phyloP scores from a whole-genome alignment of 2,329 filamentous ascomycete species.

The Monosporascus sp. region DNA sequence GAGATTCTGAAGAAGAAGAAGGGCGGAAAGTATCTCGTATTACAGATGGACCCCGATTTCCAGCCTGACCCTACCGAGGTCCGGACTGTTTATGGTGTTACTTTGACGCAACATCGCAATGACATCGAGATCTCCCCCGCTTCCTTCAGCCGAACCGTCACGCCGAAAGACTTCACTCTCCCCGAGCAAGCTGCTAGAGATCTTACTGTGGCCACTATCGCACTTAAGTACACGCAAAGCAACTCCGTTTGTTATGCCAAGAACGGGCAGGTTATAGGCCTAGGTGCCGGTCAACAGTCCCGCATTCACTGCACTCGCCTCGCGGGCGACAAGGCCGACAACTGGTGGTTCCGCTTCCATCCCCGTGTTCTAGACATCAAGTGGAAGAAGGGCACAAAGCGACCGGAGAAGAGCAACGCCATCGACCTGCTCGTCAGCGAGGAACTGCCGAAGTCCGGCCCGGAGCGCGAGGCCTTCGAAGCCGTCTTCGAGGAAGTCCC shows the following conservation, averaged over 20 bases:
- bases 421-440: constrained; percentile 94
- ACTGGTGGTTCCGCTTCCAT: constrained; percentile 99
- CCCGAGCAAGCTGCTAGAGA: constrained; percentile 81
- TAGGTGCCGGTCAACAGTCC: constrained; percentile 94
- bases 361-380: constrained; percentile 79
- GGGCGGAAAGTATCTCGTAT: constrained; percentile 90
- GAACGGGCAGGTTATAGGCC: constrained; percentile 87
- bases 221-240: constrained; percentile 97
- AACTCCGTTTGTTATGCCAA: constrained; percentile 98
- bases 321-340: constrained; percentile 96
- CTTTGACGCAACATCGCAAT: constrained; percentile 85
- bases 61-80: constrained; percentile 75
- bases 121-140: constrained; percentile 79
- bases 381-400: constrained; percentile 97
- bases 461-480: constrained; percentile 84
- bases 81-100: constrained; percentile 85
- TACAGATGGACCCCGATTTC: constrained; percentile 89
- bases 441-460: constrained; percentile 74
- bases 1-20: constrained; percentile 97
- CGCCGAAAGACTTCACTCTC: constrained; percentile 73
- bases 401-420: constrained; percentile 95
- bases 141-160: constrained; percentile 81
- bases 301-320: constrained; percentile 98
- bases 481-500: constrained; percentile 87
- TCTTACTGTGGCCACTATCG: constrained; percentile 90